Evolutionary conservation across 495 filamentous ascomycete genomes (phyloP).

Genomic region (Annulohypoxylon stygium): DNA sequence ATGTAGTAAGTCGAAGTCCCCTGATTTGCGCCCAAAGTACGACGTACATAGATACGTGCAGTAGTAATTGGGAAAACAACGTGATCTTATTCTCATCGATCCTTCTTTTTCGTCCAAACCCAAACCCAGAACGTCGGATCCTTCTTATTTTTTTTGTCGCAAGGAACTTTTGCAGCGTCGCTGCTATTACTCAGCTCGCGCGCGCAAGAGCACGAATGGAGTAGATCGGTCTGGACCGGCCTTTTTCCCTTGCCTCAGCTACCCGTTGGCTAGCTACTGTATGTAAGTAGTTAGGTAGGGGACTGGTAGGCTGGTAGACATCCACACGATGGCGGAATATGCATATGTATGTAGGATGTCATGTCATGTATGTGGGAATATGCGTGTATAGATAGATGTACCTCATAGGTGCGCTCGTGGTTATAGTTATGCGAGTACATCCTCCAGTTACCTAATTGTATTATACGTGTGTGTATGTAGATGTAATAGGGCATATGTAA

Average conservation of each 20-base stretch:
- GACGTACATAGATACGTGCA: neutral
- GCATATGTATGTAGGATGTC: slow-evolving; percentile 4
- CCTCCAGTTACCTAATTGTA: neutral
- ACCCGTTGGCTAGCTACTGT: slow-evolving; percentile 1
- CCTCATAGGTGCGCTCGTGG: neutral
- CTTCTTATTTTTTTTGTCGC: neutral
- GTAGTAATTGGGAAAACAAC: neutral
- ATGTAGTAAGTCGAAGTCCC: too few species aligned
- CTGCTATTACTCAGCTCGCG: slow-evolving; percentile 29
- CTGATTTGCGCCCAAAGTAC: neutral
- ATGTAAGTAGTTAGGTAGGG: slow-evolving; percentile 7
- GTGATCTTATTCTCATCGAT: slow-evolving; percentile 20
- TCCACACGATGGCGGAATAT: neutral
- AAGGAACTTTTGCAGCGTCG: slow-evolving; percentile 25
- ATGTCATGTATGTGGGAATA: neutral
- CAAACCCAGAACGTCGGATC: neutral
- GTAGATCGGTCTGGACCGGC: slow-evolving; percentile 37
- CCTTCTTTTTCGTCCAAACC: neutral
- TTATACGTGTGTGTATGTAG: neutral
- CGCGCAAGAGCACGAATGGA: neutral
- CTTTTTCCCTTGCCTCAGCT: slow-evolving; percentile 3
- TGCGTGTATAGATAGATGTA: slow-evolving; percentile 2
- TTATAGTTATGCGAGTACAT: neutral
- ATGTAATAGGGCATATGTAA: slow-evolving; percentile 5
- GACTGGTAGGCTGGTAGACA: neutral